Evolutionary conservation across 2,329 filamentous ascomycete genomes (phyloP).

Genomic region (Ophiocordyceps sinensis): DNA sequence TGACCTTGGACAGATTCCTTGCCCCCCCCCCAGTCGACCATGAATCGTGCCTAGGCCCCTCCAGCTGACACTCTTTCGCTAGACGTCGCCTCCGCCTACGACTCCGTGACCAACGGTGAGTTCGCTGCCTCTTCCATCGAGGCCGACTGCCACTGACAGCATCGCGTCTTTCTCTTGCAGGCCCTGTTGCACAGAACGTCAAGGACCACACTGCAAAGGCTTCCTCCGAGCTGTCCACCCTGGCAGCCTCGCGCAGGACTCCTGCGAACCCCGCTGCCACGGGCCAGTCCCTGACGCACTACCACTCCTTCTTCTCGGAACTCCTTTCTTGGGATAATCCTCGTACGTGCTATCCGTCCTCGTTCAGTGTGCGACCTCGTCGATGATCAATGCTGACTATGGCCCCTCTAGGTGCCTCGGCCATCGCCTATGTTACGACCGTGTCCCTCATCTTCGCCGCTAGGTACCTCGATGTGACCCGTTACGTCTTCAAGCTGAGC

Average conservation of each 20-base stretch:
- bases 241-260: conserved; percentile 41
- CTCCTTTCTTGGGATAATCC: conserved; percentile 57
- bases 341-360: conserved; percentile 26
- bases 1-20: background rate
- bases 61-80: conserved; percentile 16
- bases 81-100: conserved; percentile 36
- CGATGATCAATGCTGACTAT: conserved; percentile 2
- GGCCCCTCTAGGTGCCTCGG: conserved; percentile 39
- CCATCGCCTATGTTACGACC: conserved; percentile 45
- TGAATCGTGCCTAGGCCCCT: no score
- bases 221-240: conserved; percentile 39
- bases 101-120: conserved; percentile 31
- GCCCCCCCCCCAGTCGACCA: background rate
- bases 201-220: conserved; percentile 42
- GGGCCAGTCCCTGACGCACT: conserved; percentile 51
- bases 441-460: conserved; percentile 46
- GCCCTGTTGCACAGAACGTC: conserved; percentile 44
- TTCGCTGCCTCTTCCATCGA: background rate
- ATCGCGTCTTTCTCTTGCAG: conserved; percentile 16
- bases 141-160: background rate
- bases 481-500: conserved; percentile 50
- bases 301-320: conserved; percentile 57
- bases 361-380: background rate
- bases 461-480: conserved; percentile 51
- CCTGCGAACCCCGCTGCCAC: conserved; percentile 39